These are phyloP conservation scores for Rhinocladiella similis DNA, from an alignment of 2,329 filamentous ascomycete genomes.

Conservation along the genomic window DNA sequence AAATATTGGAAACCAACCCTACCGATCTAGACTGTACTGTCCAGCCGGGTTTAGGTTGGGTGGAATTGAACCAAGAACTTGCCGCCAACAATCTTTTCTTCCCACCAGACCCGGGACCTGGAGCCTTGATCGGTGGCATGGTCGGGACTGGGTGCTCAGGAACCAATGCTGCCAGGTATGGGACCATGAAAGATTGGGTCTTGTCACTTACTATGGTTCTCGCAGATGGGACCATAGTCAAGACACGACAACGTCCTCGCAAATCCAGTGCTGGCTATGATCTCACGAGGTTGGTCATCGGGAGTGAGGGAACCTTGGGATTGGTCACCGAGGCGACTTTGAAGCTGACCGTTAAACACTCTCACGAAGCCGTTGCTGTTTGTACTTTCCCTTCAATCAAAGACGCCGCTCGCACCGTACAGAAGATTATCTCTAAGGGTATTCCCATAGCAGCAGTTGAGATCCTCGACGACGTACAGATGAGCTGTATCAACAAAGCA, in stretches of 20 bases:
- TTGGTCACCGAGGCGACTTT: slow-evolving; percentile 88
- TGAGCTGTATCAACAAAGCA: slow-evolving; percentile 65
- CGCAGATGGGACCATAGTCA: slow-evolving; percentile 86
- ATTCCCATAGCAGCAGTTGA: slow-evolving; percentile 89
- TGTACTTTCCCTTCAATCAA: slow-evolving; percentile 65
- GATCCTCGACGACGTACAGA: slow-evolving; percentile 89
- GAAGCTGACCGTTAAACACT: slow-evolving; percentile 79
- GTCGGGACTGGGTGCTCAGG: slow-evolving; percentile 59
- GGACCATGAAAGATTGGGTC: slow-evolving; percentile 95
- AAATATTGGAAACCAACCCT: slow-evolving; percentile 73
- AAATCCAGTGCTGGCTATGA: slow-evolving; percentile 94
- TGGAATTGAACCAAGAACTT: slow-evolving; percentile 78
- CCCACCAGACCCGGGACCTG: slow-evolving; percentile 86
- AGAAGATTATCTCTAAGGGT: slow-evolving; percentile 74
- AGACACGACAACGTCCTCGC: slow-evolving; percentile 81
- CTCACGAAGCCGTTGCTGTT: slow-evolving; percentile 78
- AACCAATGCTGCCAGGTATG: slow-evolving; percentile 89
- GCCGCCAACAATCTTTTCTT: slow-evolving; percentile 78
- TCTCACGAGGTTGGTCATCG: slow-evolving; percentile 84
- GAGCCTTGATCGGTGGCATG: slow-evolving; percentile 86
- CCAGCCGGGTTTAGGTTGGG: slow-evolving; percentile 83
- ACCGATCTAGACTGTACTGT: slow-evolving; percentile 75
- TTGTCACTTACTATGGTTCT: slow-evolving; percentile 82
- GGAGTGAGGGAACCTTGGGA: slow-evolving; percentile 86
- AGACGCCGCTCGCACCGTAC: slow-evolving; percentile 75